Evolutionary conservation across 164 flowering plant species (phyloP).

Genomic region (Vitis rupestris): DNA sequence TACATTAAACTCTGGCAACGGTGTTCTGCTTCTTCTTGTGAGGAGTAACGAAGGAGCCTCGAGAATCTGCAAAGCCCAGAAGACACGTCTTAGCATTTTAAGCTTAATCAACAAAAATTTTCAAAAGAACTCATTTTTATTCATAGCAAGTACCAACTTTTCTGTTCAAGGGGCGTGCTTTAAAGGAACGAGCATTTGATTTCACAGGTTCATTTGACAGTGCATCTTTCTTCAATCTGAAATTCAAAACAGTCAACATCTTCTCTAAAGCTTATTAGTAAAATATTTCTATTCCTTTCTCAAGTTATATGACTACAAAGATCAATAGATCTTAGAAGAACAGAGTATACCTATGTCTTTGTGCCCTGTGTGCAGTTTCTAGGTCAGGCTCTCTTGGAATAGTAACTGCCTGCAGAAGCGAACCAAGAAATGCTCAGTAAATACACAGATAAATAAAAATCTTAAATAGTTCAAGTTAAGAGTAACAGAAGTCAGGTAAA

Average conservation of each 20-base stretch:
- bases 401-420: constrained; percentile 30
- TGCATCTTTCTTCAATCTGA: constrained; percentile 49
- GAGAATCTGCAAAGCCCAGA: constrained; percentile 48
- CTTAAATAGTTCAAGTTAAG: too few relatives aligned
- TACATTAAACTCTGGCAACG: constrained; percentile 58
- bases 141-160: constrained; percentile 47
- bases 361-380: constrained; percentile 74
- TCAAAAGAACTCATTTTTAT: background rate
- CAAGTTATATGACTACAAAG: background rate
- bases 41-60: constrained; percentile 46
- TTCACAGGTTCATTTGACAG: constrained; percentile 26
- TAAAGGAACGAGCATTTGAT: constrained; percentile 32
- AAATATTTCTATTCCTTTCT: background rate
- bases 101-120: background rate
- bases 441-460: too few relatives aligned
- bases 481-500: too few relatives aligned
- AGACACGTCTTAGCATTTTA: background rate
- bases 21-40: constrained; percentile 49
- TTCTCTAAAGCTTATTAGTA: background rate
- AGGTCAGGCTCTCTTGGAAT: constrained; percentile 77
- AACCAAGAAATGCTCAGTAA: too few relatives aligned
- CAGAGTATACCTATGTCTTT: constrained; percentile 26
- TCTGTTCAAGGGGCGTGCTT: constrained; percentile 67
- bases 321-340: background rate
- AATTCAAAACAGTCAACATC: constrained; percentile 5